phyloP scores from a whole-genome alignment of 352 stramenopile genomes.

The Pythium phragmiticola region DNA sequence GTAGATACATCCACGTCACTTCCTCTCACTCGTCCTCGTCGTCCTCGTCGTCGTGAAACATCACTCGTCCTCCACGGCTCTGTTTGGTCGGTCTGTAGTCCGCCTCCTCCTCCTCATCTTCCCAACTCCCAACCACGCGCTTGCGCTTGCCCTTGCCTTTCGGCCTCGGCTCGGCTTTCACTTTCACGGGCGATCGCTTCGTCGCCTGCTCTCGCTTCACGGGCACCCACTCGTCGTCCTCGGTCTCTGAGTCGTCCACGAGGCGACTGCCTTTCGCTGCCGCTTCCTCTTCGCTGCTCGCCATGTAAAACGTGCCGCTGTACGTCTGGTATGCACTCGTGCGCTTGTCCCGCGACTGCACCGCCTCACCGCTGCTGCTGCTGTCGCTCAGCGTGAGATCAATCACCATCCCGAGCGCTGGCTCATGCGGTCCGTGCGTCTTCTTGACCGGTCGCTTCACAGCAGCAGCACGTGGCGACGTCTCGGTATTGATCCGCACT shows the following conservation, averaged over 20 bases:
- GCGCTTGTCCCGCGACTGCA: neutral
- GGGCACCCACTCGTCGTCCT: slow-evolving; percentile 5
- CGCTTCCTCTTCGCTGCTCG: slow-evolving; percentile 10
- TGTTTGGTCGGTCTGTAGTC: neutral
- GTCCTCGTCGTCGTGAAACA: neutral
- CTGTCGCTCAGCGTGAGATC: slow-evolving; percentile 18
- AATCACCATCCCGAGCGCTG: slow-evolving; percentile 1
- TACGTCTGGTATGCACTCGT: neutral
- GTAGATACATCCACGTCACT: too few relatives aligned
- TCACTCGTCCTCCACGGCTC: neutral
- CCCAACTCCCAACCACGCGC: neutral
- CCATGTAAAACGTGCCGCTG: slow-evolving; percentile 2
- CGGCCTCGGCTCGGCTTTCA: neutral
- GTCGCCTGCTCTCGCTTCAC: slow-evolving; percentile 1
- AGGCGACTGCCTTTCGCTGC: neutral
- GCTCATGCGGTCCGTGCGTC: neutral
- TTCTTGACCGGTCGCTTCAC: too few relatives aligned
- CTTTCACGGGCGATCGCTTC: neutral
- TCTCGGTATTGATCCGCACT: slow-evolving; percentile 6
- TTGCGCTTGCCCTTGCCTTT: slow-evolving; percentile 19
- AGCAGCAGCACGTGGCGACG: neutral
- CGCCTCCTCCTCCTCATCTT: neutral
- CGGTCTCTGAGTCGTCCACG: slow-evolving; percentile 7
- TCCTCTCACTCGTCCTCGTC: neutral
- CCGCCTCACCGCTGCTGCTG: slow-evolving; percentile 1